phyloP scores from a whole-genome alignment of 768 basidiomycete species.

The Mycena galopus region DNA sequence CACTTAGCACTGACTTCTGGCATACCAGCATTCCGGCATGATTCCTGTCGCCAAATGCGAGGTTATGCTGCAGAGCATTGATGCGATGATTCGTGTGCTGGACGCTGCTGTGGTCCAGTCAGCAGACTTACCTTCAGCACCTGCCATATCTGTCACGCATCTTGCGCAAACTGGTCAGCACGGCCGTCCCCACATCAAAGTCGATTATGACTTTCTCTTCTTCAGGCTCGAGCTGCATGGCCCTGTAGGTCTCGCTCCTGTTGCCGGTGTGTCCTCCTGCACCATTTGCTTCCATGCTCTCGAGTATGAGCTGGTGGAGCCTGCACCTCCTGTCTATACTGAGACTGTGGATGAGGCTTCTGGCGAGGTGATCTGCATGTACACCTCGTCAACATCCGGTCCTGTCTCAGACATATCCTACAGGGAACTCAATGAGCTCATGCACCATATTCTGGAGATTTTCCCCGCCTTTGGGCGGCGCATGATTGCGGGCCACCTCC shows the following conservation, averaged over 20 bases:
- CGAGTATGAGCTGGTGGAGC: too few relatives aligned
- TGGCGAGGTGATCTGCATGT: too few relatives aligned
- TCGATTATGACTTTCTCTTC: too few relatives aligned
- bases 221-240: too few relatives aligned
- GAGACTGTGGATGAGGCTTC: too few relatives aligned
- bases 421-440: constrained; percentile 43
- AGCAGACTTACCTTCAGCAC: constrained; percentile 23
- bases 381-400: too few relatives aligned
- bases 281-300: too few relatives aligned
- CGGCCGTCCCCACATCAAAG: constrained; percentile 43
- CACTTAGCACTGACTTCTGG: background rate
- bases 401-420: constrained; percentile 39
- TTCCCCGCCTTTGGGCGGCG: constrained; percentile 44
- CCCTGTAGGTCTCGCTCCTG: too few relatives aligned
- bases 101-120: constrained; percentile 15
- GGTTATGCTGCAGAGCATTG: constrained; percentile 22
- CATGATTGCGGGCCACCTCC: constrained; percentile 47
- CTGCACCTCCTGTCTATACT: too few relatives aligned
- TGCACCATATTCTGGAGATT: constrained; percentile 50
- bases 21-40: constrained; percentile 20
- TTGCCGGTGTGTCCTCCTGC: too few relatives aligned
- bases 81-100: constrained; percentile 28
- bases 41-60: constrained; percentile 24
- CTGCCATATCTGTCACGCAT: constrained; percentile 3
- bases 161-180: constrained; percentile 24